phyloP scores from a whole-genome alignment of 2,329 filamentous ascomycete species.

The Phyllosticta citribraziliensis region DNA sequence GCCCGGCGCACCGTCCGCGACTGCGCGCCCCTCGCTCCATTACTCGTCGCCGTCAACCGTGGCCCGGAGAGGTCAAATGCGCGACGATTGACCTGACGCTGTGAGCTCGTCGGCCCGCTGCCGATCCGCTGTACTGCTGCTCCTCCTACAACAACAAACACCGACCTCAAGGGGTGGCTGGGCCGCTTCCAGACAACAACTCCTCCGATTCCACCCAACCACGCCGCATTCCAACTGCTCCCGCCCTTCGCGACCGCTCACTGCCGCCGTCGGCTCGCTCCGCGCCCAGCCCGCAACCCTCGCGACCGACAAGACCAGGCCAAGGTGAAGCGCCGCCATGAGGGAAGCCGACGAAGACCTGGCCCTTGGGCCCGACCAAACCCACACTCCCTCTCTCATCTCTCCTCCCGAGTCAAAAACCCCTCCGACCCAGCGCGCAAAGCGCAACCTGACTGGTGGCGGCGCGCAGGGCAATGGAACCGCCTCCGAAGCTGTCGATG shows the following conservation, averaged over 20 bases:
- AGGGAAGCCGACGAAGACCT: slow-evolving; percentile 3
- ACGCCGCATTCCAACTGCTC: not conserved
- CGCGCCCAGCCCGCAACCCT: slow-evolving; percentile 4
- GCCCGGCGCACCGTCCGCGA: not conserved
- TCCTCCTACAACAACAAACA: not conserved
- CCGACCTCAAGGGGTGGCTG: slow-evolving; percentile 10
- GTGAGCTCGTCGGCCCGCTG: not conserved
- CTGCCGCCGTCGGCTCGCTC: not conserved
- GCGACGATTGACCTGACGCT: not conserved
- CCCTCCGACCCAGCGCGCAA: slow-evolving; percentile 46
- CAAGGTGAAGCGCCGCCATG: not conserved
- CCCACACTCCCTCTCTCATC: slow-evolving; percentile 36
- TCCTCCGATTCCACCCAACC: slow-evolving; percentile 4
- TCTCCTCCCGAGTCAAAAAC: slow-evolving; percentile 52
- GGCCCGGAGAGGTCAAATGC: not conserved
- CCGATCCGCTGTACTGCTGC: slow-evolving; percentile 3
- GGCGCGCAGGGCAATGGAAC: slow-evolving; percentile 20
- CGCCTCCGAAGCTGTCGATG: slow-evolving; percentile 47
- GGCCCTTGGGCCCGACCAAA: slow-evolving; percentile 1
- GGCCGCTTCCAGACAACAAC: not conserved
- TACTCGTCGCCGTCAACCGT: not conserved
- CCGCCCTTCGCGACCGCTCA: not conserved
- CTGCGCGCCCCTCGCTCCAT: not conserved
- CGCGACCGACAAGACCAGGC: not conserved
- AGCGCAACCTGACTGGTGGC: slow-evolving; percentile 30